Conservation (phyloP, 140 eudicot genomes). For the Bidens hawaiensis region DNA sequence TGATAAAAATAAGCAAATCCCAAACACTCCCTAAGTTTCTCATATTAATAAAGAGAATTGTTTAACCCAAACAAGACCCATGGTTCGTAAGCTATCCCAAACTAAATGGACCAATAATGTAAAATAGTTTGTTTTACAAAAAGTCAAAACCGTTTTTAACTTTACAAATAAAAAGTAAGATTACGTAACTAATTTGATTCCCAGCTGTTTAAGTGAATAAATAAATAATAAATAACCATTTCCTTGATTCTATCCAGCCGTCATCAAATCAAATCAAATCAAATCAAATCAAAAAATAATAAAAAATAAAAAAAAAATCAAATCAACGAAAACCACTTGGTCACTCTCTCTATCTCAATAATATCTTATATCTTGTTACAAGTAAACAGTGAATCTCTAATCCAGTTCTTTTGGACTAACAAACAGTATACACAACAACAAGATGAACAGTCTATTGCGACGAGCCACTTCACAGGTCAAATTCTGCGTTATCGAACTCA, state of each 20-base stretch:
- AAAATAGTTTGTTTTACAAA: too few relatives aligned
- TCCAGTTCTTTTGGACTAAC: not conserved
- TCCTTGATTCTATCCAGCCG: not conserved
- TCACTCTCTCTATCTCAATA: not conserved
- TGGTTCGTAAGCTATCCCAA: too few relatives aligned
- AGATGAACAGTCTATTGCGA: slow-evolving; percentile 29
- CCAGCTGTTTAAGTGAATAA: not conserved
- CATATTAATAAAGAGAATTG: too few relatives aligned
- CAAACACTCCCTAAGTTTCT: too few relatives aligned
- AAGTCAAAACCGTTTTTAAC: too few relatives aligned
- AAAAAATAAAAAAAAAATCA: too few relatives aligned
- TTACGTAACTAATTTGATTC: too few relatives aligned
- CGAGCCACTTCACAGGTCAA: slow-evolving; percentile 31
- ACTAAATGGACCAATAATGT: too few relatives aligned
- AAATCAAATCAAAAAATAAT: too few relatives aligned
- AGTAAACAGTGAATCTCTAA: not conserved
- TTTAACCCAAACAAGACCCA: too few relatives aligned
- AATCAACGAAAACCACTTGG: not conserved
- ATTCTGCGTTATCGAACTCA: too few relatives aligned
- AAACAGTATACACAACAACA: not conserved
- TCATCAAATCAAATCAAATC: slow-evolving; percentile 1
- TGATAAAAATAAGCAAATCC: too few relatives aligned
- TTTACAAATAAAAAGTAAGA: not conserved
- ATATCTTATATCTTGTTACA: not conserved
- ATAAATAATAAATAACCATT: not conserved